Base-by-base conservation (phyloP, 2,329 filamentous ascomycete species). In the Colletotrichum lentis region DNA sequence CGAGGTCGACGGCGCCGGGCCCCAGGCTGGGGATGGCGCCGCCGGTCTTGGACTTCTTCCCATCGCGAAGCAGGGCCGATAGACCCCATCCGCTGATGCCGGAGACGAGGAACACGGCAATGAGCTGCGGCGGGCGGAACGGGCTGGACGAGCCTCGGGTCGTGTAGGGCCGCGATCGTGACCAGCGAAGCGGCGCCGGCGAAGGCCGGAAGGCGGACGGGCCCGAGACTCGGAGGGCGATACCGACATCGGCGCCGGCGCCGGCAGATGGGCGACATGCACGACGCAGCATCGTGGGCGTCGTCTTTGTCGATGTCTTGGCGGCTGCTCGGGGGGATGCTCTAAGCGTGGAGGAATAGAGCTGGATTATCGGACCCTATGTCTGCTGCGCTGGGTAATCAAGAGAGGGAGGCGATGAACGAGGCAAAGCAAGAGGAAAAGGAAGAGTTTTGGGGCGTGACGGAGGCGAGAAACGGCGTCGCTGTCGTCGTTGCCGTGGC, bases 201-300 rank as follows among this genome's bases (percentile, higher is more conserved):
- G 54, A 35, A 27, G 50, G 4, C 12, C 53, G 52, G 60, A 20
- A 12, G 14, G 37, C 20, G 12, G 24, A 41, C 16, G 24, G 41
- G 14, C 52, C 61, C 27, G 59, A n/a, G 24, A 44, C 41, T 18
- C 22, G 24, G 61, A 43, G 27, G 35, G 44, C 47, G 27, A 27
- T 5, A 27, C 27, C 27, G 27, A 8, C 8, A 2, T 7, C 27
- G 27, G 7, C 8, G 8, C 27, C 27, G 61, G 52, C 11, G 43
- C 52, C 50, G 37, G 50, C 44, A 27, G 14, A 39, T 47, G 65
- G 61, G 47, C 54, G 61, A 5, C 12, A 43, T 53, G 54, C 65
- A 54, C 62, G 49, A n/a, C 43, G 65, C 54, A 67, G 59, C 64
- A 68, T 68, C 41, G 55, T 67, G 22, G 47, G 22, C 53, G 6